These are phyloP conservation scores for Metroxylon sagu DNA, from an alignment of 176 grass and related monocot species.

Conservation along the genomic window DNA sequence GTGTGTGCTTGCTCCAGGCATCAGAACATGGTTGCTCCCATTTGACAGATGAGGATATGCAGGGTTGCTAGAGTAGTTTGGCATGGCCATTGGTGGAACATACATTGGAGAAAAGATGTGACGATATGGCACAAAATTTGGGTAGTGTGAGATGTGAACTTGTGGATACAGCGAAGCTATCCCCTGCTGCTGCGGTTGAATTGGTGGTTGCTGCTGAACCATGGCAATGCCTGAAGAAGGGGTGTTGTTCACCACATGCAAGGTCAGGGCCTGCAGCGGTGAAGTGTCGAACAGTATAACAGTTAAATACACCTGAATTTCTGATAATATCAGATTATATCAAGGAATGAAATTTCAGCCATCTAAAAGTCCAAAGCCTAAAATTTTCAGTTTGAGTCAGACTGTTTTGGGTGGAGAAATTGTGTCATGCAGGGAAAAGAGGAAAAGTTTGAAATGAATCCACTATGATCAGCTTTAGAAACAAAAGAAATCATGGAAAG, in stretches of 20 bases:
- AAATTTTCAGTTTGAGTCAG: no score
- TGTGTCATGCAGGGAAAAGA: no score
- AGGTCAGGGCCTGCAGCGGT: slow-evolving; percentile 30
- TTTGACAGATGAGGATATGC: slow-evolving; percentile 53
- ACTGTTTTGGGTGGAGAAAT: no score
- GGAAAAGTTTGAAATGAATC: no score
- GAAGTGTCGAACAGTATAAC: not conserved
- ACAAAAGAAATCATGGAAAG: no score
- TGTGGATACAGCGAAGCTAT: slow-evolving; percentile 57
- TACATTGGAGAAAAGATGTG: slow-evolving; percentile 68
- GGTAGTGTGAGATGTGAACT: slow-evolving; percentile 61
- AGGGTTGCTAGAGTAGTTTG: slow-evolving; percentile 58
- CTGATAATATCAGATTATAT: no score
- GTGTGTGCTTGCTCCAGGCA: slow-evolving; percentile 54
- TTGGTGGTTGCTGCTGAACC: slow-evolving; percentile 45
- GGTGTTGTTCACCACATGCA: slow-evolving; percentile 33
- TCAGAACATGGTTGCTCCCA: slow-evolving; percentile 62
- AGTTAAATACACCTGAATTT: no score
- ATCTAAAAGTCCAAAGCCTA: no score
- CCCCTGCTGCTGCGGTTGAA: slow-evolving; percentile 37
- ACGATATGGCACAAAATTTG: slow-evolving; percentile 70
- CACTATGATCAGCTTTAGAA: no score
- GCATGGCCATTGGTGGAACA: slow-evolving; percentile 55
- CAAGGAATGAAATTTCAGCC: no score
- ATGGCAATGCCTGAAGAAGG: slow-evolving; percentile 19